Evolutionary conservation across 2,329 filamentous ascomycete genomes (phyloP), one percentile per base, ranked within the genome.

Genomic region (Fusarium sp.): DNA sequence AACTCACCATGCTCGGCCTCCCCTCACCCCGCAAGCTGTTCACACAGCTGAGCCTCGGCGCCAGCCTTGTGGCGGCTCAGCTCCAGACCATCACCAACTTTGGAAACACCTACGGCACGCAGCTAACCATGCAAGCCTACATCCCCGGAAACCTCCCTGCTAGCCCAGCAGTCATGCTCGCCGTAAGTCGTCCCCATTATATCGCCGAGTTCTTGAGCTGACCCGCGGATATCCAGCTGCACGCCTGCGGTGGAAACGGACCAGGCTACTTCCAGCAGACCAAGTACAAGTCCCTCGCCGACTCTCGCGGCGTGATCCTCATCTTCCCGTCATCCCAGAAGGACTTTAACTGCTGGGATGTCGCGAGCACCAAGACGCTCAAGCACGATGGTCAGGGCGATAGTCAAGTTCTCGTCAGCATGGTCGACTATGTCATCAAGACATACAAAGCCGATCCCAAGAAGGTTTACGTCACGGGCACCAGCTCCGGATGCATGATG

Each of bases 61-160:
- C 28, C 4, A 38, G 64, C 50, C 62, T 67, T 9, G 64, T 67
- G 30, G 43, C 62, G 13, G 64, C 62, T 67, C 64, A 67, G 52
- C 64, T 67, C 13, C 64, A 67, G 43, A 67, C 64, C 19, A 67
- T 67, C 16, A 67, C 15, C 16, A 67, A 67, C 21, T 67, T 67
- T 6, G 64, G 64, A 4, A 46, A 38, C 7, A 67, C 64, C 3
- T 67, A 67, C 5, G 42, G 16, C 15, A 67, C 64, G 3, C 38
- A 44, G n/a, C 38, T 67, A 1, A n/a, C 8, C 2, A 67, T 67
- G 64, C 62, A 67, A 19, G 62, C 52, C 1, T 67, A 67, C 11
- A 44, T 67, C 1, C 64, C 64, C 5, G 50, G 8, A 9, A 67
- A 67, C 13, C 64, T 50, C 0, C 64, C 62, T 19, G 11, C 62